These are phyloP conservation scores for Oryza nivara DNA, from an alignment of 176 grass and related monocot genomes.

Conservation along the genomic window DNA sequence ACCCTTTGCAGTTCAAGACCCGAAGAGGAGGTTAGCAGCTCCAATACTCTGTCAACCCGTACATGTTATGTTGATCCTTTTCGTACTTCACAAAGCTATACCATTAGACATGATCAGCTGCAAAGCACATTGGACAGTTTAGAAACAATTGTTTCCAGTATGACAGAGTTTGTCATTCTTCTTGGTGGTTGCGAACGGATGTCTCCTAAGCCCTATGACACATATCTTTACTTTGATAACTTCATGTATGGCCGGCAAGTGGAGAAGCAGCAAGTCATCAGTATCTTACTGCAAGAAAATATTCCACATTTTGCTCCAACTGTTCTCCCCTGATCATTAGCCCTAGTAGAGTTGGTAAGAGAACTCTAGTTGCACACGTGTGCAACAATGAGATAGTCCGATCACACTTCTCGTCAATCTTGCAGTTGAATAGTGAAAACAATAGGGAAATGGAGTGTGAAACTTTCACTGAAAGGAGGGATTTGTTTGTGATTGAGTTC, in stretches of 20 bases:
- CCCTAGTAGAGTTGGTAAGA: neutral
- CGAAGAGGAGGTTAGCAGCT: too few relatives aligned
- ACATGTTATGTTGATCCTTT: too few relatives aligned
- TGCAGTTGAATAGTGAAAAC: too few relatives aligned
- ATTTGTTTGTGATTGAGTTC: slow-evolving; percentile 30
- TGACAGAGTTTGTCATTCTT: neutral
- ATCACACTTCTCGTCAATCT: neutral
- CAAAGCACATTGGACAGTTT: too few relatives aligned
- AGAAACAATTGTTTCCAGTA: too few relatives aligned
- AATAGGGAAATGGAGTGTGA: too few relatives aligned
- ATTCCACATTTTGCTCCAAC: neutral
- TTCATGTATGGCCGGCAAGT: slow-evolving; percentile 13
- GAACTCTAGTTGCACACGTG: slow-evolving; percentile 10
- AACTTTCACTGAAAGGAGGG: neutral
- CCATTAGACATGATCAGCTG: too few relatives aligned
- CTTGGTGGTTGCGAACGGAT: slow-evolving; percentile 6
- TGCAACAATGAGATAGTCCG: neutral
- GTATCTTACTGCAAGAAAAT: neutral
- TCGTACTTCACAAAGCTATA: too few relatives aligned
- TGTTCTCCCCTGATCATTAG: slow-evolving; percentile 7
- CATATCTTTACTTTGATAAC: neutral
- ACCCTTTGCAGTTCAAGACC: too few relatives aligned
- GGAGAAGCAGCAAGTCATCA: slow-evolving; percentile 4
- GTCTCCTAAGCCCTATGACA: neutral
- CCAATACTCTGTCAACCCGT: too few relatives aligned